A percentile compares a stretch with the other conserved stretches of the same genome.
Conservation (phyloP, 139 green algal genomes). For the Chlorella ohadii region DNA sequence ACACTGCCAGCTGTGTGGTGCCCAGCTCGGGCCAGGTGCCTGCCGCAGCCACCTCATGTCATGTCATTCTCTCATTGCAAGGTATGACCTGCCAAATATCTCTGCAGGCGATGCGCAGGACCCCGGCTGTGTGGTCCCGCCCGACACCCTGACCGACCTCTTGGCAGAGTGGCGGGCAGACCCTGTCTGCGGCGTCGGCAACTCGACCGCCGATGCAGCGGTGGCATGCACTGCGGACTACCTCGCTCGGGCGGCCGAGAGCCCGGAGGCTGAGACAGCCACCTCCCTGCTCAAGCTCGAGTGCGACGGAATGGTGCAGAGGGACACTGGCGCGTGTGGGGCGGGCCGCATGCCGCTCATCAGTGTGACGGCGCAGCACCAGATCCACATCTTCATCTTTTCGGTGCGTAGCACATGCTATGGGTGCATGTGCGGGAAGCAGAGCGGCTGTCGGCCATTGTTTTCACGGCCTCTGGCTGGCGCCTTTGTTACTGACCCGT, state of each 20-base stretch:
- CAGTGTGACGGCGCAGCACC: conserved; percentile 21
- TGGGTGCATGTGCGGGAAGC: too few relatives aligned
- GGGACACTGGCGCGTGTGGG: not conserved
- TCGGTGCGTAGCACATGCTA: too few relatives aligned
- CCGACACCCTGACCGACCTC: not conserved
- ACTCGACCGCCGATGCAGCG: too few relatives aligned
- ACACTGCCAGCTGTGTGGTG: too few relatives aligned
- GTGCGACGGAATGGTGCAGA: not conserved
- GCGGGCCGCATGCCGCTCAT: conserved; percentile 10
- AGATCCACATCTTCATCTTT: conserved; percentile 40
- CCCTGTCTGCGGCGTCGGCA: not conserved
- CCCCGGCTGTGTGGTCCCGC: not conserved
- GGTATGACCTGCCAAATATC: too few relatives aligned
- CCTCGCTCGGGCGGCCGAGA: not conserved
- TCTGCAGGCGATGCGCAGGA: not conserved
- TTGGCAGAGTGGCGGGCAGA: not conserved
- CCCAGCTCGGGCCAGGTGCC: too few relatives aligned
- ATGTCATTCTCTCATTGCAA: too few relatives aligned
- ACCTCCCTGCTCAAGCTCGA: not conserved
- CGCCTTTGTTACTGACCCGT: too few relatives aligned
- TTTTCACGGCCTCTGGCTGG: too few relatives aligned
- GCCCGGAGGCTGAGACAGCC: not conserved
- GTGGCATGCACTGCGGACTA: not conserved
- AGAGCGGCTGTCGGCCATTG: too few relatives aligned
- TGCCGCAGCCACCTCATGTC: too few relatives aligned